Evolutionary conservation across 805 yeast genomes (phyloP), one percentile per base, ranked within the genome.

Genomic region (Saccharomyces paradoxus): DNA sequence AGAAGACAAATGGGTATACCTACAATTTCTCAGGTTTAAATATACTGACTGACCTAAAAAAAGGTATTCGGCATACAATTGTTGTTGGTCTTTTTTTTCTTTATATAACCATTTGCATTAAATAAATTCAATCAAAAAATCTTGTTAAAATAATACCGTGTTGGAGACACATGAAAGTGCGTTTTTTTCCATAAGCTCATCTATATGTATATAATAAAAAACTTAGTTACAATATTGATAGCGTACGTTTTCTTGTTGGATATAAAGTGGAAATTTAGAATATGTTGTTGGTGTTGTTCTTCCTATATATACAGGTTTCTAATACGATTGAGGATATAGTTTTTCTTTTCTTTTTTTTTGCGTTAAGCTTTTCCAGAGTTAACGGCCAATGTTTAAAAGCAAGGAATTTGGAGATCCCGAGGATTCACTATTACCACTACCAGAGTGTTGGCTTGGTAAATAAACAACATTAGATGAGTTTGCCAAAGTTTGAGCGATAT

Each of bases 401-500:
- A 86, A 74, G 52, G 83, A 79, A 73, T 81, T 84, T 17, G 71
- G 74, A 63, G 59, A 72, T 46, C 59, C 68, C 13, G 70, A 67
- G 31, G 71, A 72, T 44, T 58, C 55, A 10, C 72, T 74, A 37
- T 68, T 71, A 28, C 65, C 68, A 51, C 70, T 64, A 32, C 77
- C 77, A 50, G 78, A 73, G 30, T 63, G 22, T 28, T 48, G 47
- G 12, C 31, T 24, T 56, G 99, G 99, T 68, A 92, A 80, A 71
- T 92, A 92, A 10, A 96, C 87, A 53, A 92, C 86, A 69, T 91
- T 92, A 13, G 89, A 81, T 51, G 96, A 86, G 55, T 77, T 72
- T 26, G 96, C 89, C 68, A 94, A 78, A 13, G 97, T 89, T 55
- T 78, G 75, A 9, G 99, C 99, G 71, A 94, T 94, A 59, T 91